Conservation (phyloP, 176 grass and related monocot species). For the Phoenix dactylifera region DNA sequence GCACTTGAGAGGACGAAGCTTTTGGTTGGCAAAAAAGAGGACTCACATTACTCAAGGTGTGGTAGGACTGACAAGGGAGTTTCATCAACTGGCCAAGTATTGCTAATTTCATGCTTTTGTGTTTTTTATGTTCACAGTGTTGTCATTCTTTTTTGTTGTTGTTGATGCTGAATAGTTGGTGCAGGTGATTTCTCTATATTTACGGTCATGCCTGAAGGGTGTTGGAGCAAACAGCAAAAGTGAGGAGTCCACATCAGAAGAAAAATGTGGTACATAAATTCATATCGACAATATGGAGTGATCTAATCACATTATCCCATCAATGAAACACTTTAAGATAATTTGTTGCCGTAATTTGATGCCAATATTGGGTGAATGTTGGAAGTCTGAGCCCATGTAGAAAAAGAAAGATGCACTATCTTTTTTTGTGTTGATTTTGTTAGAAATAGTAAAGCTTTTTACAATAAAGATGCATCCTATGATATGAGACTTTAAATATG, state of each 20-base stretch:
- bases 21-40: conserved; percentile 53
- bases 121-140: too few relatives aligned
- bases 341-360: too few relatives aligned
- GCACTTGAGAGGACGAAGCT: conserved; percentile 85
- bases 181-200: conserved; percentile 87
- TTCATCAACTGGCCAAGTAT: conserved; percentile 88
- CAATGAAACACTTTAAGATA: too few relatives aligned
- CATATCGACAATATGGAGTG: too few relatives aligned
- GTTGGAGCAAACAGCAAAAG: conserved; percentile 15
- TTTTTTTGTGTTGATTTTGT: too few relatives aligned
- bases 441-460: too few relatives aligned
- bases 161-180: conserved; percentile 2
- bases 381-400: too few relatives aligned
- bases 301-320: too few relatives aligned
- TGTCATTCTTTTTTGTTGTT: conserved; percentile 7
- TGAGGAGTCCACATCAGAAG: conserved; percentile 3
- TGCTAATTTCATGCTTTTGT: too few relatives aligned
- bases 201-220: conserved; percentile 68
- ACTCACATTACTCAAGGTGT: conserved; percentile 74
- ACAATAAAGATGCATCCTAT: too few relatives aligned
- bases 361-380: too few relatives aligned
- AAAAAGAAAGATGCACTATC: too few relatives aligned
- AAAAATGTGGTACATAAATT: conserved; percentile 41
- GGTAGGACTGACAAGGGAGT: conserved; percentile 97
- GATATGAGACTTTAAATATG: neutral